Base-by-base conservation (phyloP, 495 filamentous ascomycete species). In the Aspergillus bridgeri region DNA sequence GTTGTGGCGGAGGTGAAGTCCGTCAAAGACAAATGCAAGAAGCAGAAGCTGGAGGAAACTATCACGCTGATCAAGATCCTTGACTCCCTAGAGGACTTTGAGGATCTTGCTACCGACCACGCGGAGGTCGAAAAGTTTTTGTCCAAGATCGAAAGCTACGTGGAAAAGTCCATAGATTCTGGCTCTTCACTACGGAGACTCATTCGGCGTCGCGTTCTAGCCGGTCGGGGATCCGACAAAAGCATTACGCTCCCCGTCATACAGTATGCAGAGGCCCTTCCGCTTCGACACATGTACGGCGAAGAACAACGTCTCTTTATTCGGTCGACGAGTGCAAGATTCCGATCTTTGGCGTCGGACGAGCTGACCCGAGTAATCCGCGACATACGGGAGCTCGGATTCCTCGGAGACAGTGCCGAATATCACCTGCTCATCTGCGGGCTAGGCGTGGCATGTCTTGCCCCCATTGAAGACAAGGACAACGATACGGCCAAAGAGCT, bases 81-180 rank as follows among this genome's bases (percentile, higher is more conserved):
- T 42, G 74, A 78, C 65, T 69, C 72, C 2, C 58, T 79, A 22
- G 75, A 78, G 53, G 76, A 77, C 48, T 78, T 79, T 44, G 75
- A 79, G 52, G 76, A 76, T 48, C 57, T 77, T 17, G 68, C 68
- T 17, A 62, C 60, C 15, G 67, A 71, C 54, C 69, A 75, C 54
- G 61, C 60, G 8, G 70, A 75, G 43, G 69, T 77, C 33, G 71
- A 72, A 33, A 76, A 73, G 44, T 73, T 72, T 54, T 38, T 75
- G 48, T 65, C 63, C 42, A 73, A 73, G 58, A 74, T 77, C 29
- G 72, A 75, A 54, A 66, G 60, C 44, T 73, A 74, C 54, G 68
- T 75, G 51, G 70, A 73, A 46, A 71, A 69, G 65, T 73, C 74
- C 22, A 58, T 69, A 24, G 73, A 75, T 44, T 73, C 71, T 5